Base-by-base conservation (phyloP, 768 basidiomycete genomes). In the Clitopilus hobsonii region DNA sequence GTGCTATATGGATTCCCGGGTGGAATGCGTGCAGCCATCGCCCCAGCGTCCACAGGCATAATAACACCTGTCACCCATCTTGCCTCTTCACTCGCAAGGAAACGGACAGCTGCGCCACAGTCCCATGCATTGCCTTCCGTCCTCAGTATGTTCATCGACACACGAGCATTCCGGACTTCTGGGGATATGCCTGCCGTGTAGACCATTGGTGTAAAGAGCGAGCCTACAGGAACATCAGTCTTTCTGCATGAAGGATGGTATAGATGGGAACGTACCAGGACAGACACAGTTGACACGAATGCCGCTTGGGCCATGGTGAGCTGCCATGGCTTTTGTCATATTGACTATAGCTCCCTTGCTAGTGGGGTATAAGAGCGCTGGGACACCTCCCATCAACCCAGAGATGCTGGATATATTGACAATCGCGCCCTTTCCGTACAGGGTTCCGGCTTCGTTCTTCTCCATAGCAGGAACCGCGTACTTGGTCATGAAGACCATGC, bases 101-200 rank as follows among this genome's bases (percentile, higher is more conserved):
- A 77, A 20, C 74, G 60, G 14, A 69, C 68, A 18, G 74, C 74
- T 38, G 71, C 66, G 13, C 73, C 75, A 10, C 66, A 61, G 53
- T 77, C 74, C 75, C 75, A 77, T 3, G 69, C 75, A 57, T 75
- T 75, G 14, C 74, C 75, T 57, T 77, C 75, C 3, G 72, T 74
- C 32, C 71, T 63, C 2, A 77, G 58, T 5, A 77, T 65, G 49
- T 70, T 75, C 11, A 70, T 61, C 24, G 70, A 65, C 10, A 68
- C 61, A 7, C 74, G 67, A 3, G 65, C 69, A 25, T 76, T 70
- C 10, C 75, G 69, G 50, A 72, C 62, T 13, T 70, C 70, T 2
- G 65, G 59, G 3, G 69, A 51, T 67, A 77, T 74, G 0, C 72
- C 69, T 6, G 55, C 57, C n/a, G 64, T 67, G 45, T 68, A 73